phyloP scores from a whole-genome alignment of 2,329 filamentous ascomycete genomes.

The Geosmithia putterillii region DNA sequence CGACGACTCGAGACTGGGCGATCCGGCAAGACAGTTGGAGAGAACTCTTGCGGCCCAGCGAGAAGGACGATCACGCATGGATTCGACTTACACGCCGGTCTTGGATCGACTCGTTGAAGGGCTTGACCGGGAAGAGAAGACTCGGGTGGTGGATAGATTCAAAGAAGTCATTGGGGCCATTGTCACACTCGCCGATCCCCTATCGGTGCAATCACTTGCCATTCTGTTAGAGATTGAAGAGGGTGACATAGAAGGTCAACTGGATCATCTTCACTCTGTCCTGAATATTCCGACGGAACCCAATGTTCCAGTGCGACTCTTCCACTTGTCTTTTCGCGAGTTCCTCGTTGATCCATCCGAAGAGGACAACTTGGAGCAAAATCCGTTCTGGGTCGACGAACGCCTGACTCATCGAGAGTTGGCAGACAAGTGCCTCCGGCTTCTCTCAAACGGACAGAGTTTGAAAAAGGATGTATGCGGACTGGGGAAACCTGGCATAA shows the following conservation, averaged over 20 bases:
- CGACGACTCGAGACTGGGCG: conserved; percentile 2
- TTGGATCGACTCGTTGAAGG: conserved; percentile 3
- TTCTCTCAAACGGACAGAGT: not conserved
- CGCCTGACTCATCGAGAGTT: conserved; percentile 16
- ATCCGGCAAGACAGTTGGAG: conserved; percentile 8
- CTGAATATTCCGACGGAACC: not conserved
- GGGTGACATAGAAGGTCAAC: not conserved
- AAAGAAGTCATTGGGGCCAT: not conserved
- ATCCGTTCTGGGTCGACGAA: conserved; percentile 23
- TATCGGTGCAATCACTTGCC: not conserved
- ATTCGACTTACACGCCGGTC: conserved; percentile 8
- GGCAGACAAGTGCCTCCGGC: conserved; percentile 5
- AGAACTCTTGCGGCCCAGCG: conserved; percentile 8
- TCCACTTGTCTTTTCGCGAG: conserved; percentile 21
- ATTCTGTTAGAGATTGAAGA: not conserved
- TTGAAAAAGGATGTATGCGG: not conserved
- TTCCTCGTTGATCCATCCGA: conserved; percentile 19
- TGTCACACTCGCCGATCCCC: not conserved
- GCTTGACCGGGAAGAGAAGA: not conserved
- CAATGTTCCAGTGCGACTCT: conserved; percentile 1
- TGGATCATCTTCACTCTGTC: conserved; percentile 7
- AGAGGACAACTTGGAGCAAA: conserved; percentile 1
- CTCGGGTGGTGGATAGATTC: not conserved
- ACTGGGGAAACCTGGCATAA: not conserved
- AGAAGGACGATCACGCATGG: conserved; percentile 1